Evolutionary conservation across 805 yeast species (phyloP).

Genomic region (Wickerhamiella nectarea): DNA sequence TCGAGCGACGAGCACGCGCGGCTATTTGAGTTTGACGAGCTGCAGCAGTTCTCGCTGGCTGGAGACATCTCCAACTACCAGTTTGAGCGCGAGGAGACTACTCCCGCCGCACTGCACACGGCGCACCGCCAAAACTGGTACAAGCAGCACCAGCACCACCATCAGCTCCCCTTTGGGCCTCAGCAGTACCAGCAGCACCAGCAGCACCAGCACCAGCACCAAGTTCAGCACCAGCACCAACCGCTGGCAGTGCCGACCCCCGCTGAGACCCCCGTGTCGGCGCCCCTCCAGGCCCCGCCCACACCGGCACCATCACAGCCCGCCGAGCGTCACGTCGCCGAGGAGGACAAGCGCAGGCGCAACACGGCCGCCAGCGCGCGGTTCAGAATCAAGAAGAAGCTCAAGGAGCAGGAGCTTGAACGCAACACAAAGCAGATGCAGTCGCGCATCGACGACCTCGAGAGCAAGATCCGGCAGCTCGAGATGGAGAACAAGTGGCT

Average conservation of each 20-base stretch:
- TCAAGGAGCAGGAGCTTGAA: slow-evolving; percentile 87
- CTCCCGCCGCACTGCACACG: slow-evolving; percentile 9
- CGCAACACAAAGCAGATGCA: slow-evolving; percentile 56
- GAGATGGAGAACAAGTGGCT: slow-evolving; percentile 89
- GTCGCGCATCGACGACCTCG: slow-evolving; percentile 51
- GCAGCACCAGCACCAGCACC: background rate
- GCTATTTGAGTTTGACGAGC: slow-evolving; percentile 19
- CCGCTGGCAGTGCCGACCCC: background rate
- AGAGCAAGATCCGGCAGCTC: slow-evolving; percentile 62
- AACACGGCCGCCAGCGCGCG: slow-evolving; percentile 93
- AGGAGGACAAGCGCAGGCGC: slow-evolving; percentile 64
- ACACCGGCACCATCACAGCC: too few species aligned
- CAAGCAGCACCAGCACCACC: slow-evolving; percentile 1
- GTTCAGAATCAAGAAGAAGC: slow-evolving; percentile 80
- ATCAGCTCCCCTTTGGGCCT: background rate
- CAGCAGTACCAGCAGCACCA: background rate
- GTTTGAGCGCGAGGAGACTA: slow-evolving; percentile 2
- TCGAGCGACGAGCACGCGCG: background rate
- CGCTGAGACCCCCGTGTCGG: background rate
- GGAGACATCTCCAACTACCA: slow-evolving; percentile 22
- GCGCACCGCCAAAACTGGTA: slow-evolving; percentile 7
- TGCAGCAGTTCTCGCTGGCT: slow-evolving; percentile 25
- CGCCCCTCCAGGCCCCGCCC: background rate
- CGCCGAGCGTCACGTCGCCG: slow-evolving; percentile 23
- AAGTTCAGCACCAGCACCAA: background rate